These are phyloP conservation scores for Naganishia onofrii DNA, from an alignment of 768 basidiomycete species.

Conservation along the genomic window DNA sequence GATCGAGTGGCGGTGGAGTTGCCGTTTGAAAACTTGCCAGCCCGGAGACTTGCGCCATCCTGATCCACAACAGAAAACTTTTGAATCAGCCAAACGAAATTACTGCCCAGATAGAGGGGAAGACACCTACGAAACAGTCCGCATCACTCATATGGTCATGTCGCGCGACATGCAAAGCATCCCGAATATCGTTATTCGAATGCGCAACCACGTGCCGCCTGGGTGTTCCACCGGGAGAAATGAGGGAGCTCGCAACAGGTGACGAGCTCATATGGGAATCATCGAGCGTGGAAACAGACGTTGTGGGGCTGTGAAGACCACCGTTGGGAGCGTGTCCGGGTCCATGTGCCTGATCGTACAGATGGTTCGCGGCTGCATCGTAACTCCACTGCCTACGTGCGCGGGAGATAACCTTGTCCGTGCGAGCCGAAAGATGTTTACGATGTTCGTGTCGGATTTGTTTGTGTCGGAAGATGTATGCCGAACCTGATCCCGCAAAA, in stretches of 20 bases:
- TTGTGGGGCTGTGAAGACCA: slow-evolving; percentile 27
- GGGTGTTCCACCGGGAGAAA: slow-evolving; percentile 54
- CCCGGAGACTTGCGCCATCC: slow-evolving; percentile 55
- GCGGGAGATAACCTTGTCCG: slow-evolving; percentile 39
- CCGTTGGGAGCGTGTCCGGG: slow-evolving; percentile 41
- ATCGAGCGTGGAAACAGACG: not conserved
- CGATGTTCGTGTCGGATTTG: slow-evolving; percentile 54
- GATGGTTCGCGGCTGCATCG: slow-evolving; percentile 36
- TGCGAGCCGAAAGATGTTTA: slow-evolving; percentile 42
- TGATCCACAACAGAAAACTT: not conserved
- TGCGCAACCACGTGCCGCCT: slow-evolving; percentile 57
- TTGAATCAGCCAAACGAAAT: no score
- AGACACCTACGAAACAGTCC: slow-evolving; percentile 64
- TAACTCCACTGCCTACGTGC: slow-evolving; percentile 30
- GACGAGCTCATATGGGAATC: slow-evolving; percentile 1
- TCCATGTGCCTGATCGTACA: slow-evolving; percentile 6
- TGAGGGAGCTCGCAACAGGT: not conserved
- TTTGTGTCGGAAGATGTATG: slow-evolving; percentile 67
- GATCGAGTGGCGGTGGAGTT: not conserved
- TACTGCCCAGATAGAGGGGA: no score
- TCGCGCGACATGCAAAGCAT: slow-evolving; percentile 61
- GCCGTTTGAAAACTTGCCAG: not conserved
- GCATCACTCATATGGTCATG: slow-evolving; percentile 75
- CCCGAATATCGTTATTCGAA: slow-evolving; percentile 46
- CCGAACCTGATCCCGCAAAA: slow-evolving; percentile 59